A percentile compares a stretch with the other conserved stretches of the same genome.
Evolutionary conservation across 768 basidiomycete species (phyloP).

Genomic region (Mycena rosella): DNA sequence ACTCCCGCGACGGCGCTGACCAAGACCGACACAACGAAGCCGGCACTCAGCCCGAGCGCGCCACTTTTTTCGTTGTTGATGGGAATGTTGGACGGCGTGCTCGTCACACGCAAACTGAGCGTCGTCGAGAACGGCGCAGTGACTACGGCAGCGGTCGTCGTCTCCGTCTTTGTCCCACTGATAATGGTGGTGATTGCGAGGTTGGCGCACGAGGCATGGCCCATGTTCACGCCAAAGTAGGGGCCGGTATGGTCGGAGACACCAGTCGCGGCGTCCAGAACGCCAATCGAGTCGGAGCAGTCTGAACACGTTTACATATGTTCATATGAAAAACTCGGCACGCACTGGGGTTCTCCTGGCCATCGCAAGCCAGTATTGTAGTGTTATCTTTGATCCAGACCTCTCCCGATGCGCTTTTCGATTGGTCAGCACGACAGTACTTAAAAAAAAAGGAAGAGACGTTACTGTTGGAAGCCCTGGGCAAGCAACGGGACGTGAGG

Average conservation of each 20-base stretch:
- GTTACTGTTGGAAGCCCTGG: constrained; percentile 21
- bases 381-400: constrained; percentile 25
- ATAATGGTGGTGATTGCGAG: constrained; percentile 9
- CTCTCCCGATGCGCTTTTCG: constrained; percentile 9
- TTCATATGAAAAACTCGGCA: neutral
- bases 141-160: neutral
- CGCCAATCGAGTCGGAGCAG: constrained; percentile 21
- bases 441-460: neutral
- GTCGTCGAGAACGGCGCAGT: constrained; percentile 16
- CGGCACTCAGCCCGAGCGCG: too few relatives aligned
- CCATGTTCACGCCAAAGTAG: constrained; percentile 24
- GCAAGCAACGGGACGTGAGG: constrained; percentile 21
- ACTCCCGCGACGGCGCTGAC: too few relatives aligned
- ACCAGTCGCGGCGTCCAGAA: constrained; percentile 7
- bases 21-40: too few relatives aligned
- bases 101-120: constrained; percentile 19
- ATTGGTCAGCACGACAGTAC: neutral
- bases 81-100: constrained; percentile 25
- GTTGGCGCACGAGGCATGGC: constrained; percentile 12
- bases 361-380: constrained; percentile 14
- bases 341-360: constrained; percentile 27
- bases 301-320: neutral
- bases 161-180: constrained; percentile 9
- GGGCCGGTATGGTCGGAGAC: constrained; percentile 15
- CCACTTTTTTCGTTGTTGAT: too few relatives aligned